Evolutionary conservation across 768 basidiomycete genomes (phyloP).

Genomic region (Pleurotus eryngii): DNA sequence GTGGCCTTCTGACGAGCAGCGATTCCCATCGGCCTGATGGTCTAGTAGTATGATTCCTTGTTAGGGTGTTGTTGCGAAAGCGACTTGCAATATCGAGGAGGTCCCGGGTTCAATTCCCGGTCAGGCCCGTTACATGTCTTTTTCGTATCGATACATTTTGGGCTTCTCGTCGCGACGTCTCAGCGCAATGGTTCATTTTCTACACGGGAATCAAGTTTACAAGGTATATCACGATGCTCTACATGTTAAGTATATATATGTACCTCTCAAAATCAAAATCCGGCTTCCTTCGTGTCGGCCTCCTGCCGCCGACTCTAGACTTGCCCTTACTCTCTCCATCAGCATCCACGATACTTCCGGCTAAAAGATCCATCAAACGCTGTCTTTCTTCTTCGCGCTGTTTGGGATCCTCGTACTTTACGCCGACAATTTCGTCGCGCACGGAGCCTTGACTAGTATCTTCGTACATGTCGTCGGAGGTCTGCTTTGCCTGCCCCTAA

Average conservation of each 20-base stretch:
- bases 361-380: slow-evolving; percentile 52
- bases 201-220: too few relatives aligned
- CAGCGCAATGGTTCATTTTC: not conserved
- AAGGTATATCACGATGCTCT: too few relatives aligned
- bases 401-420: slow-evolving; percentile 67
- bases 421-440: slow-evolving; percentile 46
- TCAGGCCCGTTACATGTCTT: not conserved
- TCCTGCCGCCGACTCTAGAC: not conserved
- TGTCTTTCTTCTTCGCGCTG: slow-evolving; percentile 61
- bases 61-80: not conserved
- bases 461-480: slow-evolving; percentile 26
- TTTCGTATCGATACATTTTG: not conserved
- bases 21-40: not conserved
- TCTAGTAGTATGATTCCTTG: slow-evolving; percentile 10
- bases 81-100: slow-evolving; percentile 52
- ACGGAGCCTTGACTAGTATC: slow-evolving; percentile 18
- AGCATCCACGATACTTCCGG: not conserved
- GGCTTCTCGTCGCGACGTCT: not conserved
- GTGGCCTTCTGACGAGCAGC: too few relatives aligned
- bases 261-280: not conserved
- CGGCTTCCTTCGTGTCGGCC: not conserved
- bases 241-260: too few relatives aligned
- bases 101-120: slow-evolving; percentile 89
- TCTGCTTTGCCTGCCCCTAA: slow-evolving; percentile 36
- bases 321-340: not conserved